A percentile compares a stretch with the other conserved stretches of the same genome.
These are phyloP conservation scores for Teunomyces lycoperdinae DNA, from an alignment of 805 yeast genomes.

Conservation along the genomic window DNA sequence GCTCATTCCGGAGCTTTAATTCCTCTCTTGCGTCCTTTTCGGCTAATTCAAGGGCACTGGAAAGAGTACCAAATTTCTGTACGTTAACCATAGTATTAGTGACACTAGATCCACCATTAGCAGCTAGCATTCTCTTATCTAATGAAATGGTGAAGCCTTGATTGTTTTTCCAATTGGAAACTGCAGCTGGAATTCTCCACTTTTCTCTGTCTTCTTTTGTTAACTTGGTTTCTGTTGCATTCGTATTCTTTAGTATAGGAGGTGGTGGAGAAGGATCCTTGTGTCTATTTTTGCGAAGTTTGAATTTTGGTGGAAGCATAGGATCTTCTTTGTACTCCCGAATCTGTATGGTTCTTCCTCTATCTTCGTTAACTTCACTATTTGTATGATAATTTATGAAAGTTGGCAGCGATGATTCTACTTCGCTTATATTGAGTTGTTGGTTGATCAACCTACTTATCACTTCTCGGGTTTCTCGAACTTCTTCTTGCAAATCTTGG, in stretches of 20 bases:
- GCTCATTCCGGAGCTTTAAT: constrained; percentile 24
- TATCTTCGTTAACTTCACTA: constrained; percentile 11
- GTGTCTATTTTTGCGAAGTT: constrained; percentile 68
- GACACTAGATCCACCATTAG: constrained; percentile 23
- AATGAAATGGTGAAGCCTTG: constrained; percentile 82
- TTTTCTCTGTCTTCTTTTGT: constrained; percentile 70
- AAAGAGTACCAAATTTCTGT: constrained; percentile 58
- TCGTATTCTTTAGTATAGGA: constrained; percentile 61
- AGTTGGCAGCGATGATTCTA: constrained; percentile 26
- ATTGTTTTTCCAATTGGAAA: constrained; percentile 94
- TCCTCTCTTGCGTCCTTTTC: constrained; percentile 28
- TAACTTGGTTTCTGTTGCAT: constrained; percentile 41
- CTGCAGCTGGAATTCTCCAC: constrained; percentile 89
- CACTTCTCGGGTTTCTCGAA: constrained; percentile 55
- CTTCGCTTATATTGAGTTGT: constrained; percentile 27
- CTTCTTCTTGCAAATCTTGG: constrained; percentile 44
- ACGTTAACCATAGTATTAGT: constrained; percentile 45
- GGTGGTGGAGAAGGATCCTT: constrained; percentile 56
- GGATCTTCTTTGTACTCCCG: constrained; percentile 76
- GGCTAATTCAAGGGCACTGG: constrained; percentile 61
- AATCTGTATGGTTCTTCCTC: constrained; percentile 54
- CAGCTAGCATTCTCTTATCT: constrained; percentile 66
- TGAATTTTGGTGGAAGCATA: constrained; percentile 76
- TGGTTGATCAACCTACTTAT: constrained; percentile 50
- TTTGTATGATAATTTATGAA: constrained; percentile 19